Percentiles rank a stretch among this genome's conserved stretches.
Evolutionary conservation across 2,329 filamentous ascomycete genomes (phyloP).

Genomic region (Hypomyces perniciosus): DNA sequence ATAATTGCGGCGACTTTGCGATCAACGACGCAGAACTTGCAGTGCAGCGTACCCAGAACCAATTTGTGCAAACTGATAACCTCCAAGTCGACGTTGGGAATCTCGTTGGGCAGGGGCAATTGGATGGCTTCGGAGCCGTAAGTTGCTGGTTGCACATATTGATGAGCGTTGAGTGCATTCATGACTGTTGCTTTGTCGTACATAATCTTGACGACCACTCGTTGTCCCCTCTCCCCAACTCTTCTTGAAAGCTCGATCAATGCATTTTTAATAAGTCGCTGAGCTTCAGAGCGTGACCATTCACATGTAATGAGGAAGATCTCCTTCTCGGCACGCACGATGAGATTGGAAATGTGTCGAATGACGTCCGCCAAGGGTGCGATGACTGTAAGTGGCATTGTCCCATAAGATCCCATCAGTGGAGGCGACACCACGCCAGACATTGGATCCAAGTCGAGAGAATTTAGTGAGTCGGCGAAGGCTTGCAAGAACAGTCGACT

Average conservation of each 20-base stretch:
- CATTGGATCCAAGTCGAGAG: slow-evolving; percentile 45
- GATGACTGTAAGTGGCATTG: slow-evolving; percentile 63
- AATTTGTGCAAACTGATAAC: slow-evolving; percentile 69
- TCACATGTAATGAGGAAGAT: slow-evolving; percentile 71
- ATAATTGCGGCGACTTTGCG: slow-evolving; percentile 63
- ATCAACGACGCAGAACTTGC: slow-evolving; percentile 74
- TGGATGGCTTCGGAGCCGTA: slow-evolving; percentile 54
- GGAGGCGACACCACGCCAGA: slow-evolving; percentile 47
- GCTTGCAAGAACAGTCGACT: slow-evolving; percentile 64
- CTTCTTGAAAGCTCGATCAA: slow-evolving; percentile 63
- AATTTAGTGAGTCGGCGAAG: slow-evolving; percentile 58
- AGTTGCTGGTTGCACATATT: slow-evolving; percentile 49
- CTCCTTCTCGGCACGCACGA: slow-evolving; percentile 65
- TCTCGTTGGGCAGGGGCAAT: slow-evolving; percentile 57
- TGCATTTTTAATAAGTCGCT: slow-evolving; percentile 60
- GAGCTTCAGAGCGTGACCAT: slow-evolving; percentile 65
- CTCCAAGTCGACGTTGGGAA: slow-evolving; percentile 65
- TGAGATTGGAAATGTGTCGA: slow-evolving; percentile 70
- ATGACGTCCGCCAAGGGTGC: slow-evolving; percentile 53
- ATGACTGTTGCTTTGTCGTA: slow-evolving; percentile 65
- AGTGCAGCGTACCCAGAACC: slow-evolving; percentile 67
- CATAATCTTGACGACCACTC: slow-evolving; percentile 64
- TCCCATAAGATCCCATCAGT: slow-evolving; percentile 50
- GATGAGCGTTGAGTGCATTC: slow-evolving; percentile 61
- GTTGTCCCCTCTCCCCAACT: slow-evolving; percentile 50